Base-by-base conservation (phyloP, 768 basidiomycete species). In the Suillus fuscotomentosus region DNA sequence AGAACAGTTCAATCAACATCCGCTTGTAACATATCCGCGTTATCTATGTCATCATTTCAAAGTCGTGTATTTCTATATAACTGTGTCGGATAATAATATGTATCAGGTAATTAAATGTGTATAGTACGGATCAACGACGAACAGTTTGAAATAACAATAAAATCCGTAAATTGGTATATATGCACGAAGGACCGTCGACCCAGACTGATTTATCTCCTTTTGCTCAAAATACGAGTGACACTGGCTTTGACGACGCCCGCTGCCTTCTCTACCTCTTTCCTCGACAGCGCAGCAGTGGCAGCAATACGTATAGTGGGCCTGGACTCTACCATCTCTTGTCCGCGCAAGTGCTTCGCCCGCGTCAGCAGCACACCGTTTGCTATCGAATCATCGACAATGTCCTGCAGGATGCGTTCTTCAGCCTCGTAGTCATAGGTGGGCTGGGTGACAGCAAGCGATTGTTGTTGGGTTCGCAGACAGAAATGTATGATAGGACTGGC, bases 231-330 rank as follows among this genome's bases (percentile, higher is more conserved):
- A 80, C 95, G 94, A 47, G 83, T 81, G 53, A 95, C 78, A 45
- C 89, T 89, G 38, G 82, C 81, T 79, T 90, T 93, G 63, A 99
- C 76, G 22, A 91, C 83, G 27, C 78, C 79, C 7, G 88, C 86
- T 3, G 95, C 92, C 81, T 94, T 96, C 82, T 97, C 95, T 62
- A 88, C 86, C 70, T 99, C 97, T 79, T 96, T 97, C 83, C 83
- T 90, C 31, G 88, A 88, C 68, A 98, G 75, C 15, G 87, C 94
- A 15, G 88, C 85, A 5, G 86, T 89, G 66, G 96, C 78, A 27
- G 90, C 89, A n/a, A 99, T 79, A 66, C 93, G 85, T 65, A 99
- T 87, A 69, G 91, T 93, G 43, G 97, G 95, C 54, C 88, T 82
- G 17, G 87, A 83, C 74, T 97, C 94, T 17, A 85, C 80, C 67